Evolutionary conservation across 2,329 filamentous ascomycete genomes (phyloP), one percentile per base, ranked within the genome.

Genomic region (Cladosporium phlei): DNA sequence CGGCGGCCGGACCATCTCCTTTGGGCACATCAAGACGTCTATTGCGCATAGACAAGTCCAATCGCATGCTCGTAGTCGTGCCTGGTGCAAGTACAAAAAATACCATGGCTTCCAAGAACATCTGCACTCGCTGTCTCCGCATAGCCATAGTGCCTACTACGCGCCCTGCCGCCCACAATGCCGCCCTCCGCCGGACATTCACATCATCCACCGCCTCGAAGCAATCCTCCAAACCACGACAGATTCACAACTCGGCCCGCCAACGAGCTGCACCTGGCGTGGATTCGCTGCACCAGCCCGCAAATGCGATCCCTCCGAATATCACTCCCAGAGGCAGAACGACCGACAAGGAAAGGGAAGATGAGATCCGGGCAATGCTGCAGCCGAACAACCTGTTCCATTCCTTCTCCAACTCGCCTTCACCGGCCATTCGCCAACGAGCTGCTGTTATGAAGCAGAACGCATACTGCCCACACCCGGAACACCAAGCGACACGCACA

Each of bases 371-470:
- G 19, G 32, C 30, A 19, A 45, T 45, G 42, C 42, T 45, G 25
- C 30, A 40, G 25, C 35, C 28, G 17, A 40, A 47, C 30, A 40
- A 47, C 37, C 83, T 98, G 47, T 98, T 97, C 74, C 91, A 98
- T 68, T 82, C 88, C 8, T 95, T 93, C 66, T 87, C 88, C 27
- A 77, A 84, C 54, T 98, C 93, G 11, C 93, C 94, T 7, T 86
- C 91, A 32, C 85, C 88, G 29, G 85, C 86, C 52, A 96, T 98
- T 54, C 82, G 91, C 58, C 81, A 82, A 59, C 83, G 93, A 57
- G 93, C 91, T 21, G 86, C 86, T 8, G 94, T 88, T 61, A 97
- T 97, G 70, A 87, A 84, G 64, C 86, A 94, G 61, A 88, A 96
- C 72, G 91, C 91, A 11, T 86, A 88, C 67, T 98, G 93, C 62